Percentiles rank a stretch among this genome's conserved stretches.
These are phyloP conservation scores for Mantamonas sphyraenae DNA, from an alignment of 78 protist species.

Conservation along the genomic window DNA sequence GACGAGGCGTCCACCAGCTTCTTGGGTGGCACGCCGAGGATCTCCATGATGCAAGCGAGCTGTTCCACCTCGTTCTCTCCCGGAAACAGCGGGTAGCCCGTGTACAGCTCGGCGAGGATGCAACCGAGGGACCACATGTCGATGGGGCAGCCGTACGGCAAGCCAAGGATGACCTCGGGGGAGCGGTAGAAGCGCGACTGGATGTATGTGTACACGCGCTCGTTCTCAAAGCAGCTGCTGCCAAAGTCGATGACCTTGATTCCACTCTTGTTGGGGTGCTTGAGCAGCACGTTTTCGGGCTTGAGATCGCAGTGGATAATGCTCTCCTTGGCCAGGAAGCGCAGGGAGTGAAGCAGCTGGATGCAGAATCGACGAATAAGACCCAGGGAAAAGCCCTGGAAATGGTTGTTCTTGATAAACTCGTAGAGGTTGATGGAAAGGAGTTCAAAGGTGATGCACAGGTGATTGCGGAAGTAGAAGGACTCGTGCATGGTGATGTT, in stretches of 20 bases:
- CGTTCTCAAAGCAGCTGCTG: constrained; percentile 79
- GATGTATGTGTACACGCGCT: constrained; percentile 44
- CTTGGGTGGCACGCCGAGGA: constrained; percentile 73
- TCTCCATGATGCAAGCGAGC: constrained; percentile 62
- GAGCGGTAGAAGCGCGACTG: constrained; percentile 67
- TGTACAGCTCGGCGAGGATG: constrained; percentile 87
- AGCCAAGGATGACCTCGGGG: constrained; percentile 76
- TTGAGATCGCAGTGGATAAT: constrained; percentile 96
- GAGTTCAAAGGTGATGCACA: constrained; percentile 76
- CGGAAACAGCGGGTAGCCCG: constrained; percentile 90
- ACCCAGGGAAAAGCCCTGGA: constrained; percentile 39
- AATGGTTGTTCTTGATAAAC: constrained; percentile 64
- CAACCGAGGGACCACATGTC: constrained; percentile 98
- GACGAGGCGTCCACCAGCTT: constrained; percentile 27
- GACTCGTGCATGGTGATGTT: constrained; percentile 31
- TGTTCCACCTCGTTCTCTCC: constrained; percentile 83
- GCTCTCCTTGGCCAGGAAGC: constrained; percentile 37
- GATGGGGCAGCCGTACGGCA: constrained; percentile 75
- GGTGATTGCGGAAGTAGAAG: constrained; percentile 75
- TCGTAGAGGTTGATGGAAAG: constrained; percentile 71
- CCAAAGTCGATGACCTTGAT: constrained; percentile 89
- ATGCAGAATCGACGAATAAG: constrained; percentile 53
- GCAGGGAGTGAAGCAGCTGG: constrained; percentile 75
- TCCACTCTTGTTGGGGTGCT: constrained; percentile 38
- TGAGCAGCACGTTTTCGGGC: constrained; percentile 94